Conservation (phyloP, 1,284 basidiomycete species). For the Apiotrichum laibachii region DNA sequence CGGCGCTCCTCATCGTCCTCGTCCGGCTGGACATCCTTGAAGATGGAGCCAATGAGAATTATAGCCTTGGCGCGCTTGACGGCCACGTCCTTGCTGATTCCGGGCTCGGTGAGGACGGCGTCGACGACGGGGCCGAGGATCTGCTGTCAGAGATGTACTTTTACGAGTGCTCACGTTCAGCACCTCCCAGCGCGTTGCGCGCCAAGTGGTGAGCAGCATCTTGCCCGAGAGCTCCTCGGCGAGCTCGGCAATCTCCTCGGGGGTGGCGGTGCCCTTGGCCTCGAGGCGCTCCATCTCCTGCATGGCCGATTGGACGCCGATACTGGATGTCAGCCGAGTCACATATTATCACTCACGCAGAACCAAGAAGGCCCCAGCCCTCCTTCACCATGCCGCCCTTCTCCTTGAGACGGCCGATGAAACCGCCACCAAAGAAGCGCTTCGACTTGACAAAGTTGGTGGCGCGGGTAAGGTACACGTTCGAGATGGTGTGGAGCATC, state of each 20-base stretch:
- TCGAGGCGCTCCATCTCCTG: constrained; percentile 90
- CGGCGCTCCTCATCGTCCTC: constrained; percentile 86
- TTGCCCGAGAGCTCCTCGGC: constrained; percentile 95
- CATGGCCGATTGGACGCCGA: constrained; percentile 65
- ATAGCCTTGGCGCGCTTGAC: constrained; percentile 83
- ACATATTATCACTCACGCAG: constrained; percentile 57
- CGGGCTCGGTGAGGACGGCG: constrained; percentile 72
- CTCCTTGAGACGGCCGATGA: constrained; percentile 92
- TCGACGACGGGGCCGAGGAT: constrained; percentile 66
- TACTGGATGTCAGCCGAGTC: constrained; percentile 47
- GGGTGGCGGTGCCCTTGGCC: constrained; percentile 73
- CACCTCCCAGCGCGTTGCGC: constrained; percentile 88
- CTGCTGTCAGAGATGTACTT: constrained; percentile 23
- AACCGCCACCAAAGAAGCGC: constrained; percentile 76
- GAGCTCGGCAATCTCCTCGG: constrained; percentile 78
- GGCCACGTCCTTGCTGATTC: constrained; percentile 66
- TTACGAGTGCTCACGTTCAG: constrained; percentile 60
- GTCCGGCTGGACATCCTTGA: constrained; percentile 77
- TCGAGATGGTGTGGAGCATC: constrained; percentile 72
- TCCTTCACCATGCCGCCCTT: constrained; percentile 90
- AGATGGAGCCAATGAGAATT: constrained; percentile 76
- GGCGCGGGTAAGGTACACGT: constrained; percentile 89
- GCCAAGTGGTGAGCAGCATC: constrained; percentile 93
- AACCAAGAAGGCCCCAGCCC: constrained; percentile 87
- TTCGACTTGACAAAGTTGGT: constrained; percentile 86